These are phyloP conservation scores for Gloeophyllum trabeum DNA, from an alignment of 768 basidiomycete genomes.

Conservation along the genomic window DNA sequence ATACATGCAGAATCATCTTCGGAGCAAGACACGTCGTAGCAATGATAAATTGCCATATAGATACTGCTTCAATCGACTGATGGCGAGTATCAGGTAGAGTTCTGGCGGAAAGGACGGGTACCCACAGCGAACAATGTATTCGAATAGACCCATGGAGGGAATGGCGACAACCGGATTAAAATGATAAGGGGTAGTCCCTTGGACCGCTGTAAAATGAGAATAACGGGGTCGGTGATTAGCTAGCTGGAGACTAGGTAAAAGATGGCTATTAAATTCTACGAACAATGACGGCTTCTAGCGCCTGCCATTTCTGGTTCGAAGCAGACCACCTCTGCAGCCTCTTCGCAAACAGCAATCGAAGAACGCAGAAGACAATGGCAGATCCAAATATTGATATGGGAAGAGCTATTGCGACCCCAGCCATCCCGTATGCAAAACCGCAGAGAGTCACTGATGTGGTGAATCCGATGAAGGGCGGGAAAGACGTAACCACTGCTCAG, in stretches of 20 bases:
- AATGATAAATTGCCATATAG: constrained; percentile 62
- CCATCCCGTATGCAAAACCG: constrained; percentile 78
- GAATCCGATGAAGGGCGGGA: constrained; percentile 58
- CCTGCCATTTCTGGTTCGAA: constrained; percentile 65
- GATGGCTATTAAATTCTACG: constrained; percentile 16
- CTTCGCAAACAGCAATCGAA: constrained; percentile 47
- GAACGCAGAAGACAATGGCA: constrained; percentile 42
- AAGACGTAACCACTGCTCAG: constrained; percentile 32
- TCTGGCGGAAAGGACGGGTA: constrained; percentile 5
- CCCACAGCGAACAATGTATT: constrained; percentile 70
- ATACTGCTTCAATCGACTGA: constrained; percentile 65
- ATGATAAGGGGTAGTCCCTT: constrained; percentile 78
- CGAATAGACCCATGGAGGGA: constrained; percentile 86
- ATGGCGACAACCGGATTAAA: constrained; percentile 69
- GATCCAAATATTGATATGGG: constrained; percentile 54
- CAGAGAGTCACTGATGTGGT: constrained; percentile 55
- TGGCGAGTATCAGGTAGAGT: constrained; percentile 1
- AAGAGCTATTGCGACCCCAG: constrained; percentile 59
- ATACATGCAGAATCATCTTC: constrained; percentile 60
- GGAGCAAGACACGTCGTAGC: constrained; percentile 68
- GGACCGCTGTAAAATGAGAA: constrained; percentile 31
- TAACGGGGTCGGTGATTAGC: constrained; percentile 2
- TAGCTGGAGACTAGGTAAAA: neutral
- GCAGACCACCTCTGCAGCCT: constrained; percentile 49
- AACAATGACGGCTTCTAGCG: constrained; percentile 66